Evolutionary conservation across 2,329 filamentous ascomycete species (phyloP).

Genomic region (Venturia oleaginea): DNA sequence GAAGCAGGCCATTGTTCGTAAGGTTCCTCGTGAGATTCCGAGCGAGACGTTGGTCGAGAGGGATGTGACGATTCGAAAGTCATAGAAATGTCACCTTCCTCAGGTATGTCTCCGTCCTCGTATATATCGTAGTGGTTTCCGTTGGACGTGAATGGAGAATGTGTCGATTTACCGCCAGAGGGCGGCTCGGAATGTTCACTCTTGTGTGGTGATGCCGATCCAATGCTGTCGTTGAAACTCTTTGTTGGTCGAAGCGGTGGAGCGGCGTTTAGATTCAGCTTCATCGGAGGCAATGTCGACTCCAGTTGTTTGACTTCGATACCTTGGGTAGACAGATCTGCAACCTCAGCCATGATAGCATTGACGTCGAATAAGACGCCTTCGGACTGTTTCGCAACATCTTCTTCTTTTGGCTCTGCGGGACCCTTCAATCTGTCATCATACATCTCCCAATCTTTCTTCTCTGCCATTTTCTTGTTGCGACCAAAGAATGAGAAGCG

Average conservation of each 20-base stretch:
- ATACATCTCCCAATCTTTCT: slow-evolving; percentile 91
- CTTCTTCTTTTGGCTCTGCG: slow-evolving; percentile 28
- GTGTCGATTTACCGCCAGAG: slow-evolving; percentile 10
- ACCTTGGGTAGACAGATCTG: slow-evolving; percentile 67
- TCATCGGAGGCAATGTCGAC: slow-evolving; percentile 32
- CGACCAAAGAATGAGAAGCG: slow-evolving; percentile 70
- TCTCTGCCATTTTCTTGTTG: slow-evolving; percentile 66
- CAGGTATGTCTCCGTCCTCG: slow-evolving; percentile 30
- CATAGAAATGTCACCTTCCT: slow-evolving; percentile 28
- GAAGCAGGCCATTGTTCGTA: slow-evolving; percentile 22
- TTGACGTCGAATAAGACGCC: slow-evolving; percentile 88
- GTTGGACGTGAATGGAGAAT: slow-evolving; percentile 12
- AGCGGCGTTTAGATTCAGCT: slow-evolving; percentile 11
- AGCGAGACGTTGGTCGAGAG: slow-evolving; percentile 16
- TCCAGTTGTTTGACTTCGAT: slow-evolving; percentile 58
- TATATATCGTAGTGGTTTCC: slow-evolving; percentile 14
- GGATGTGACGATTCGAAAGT: slow-evolving; percentile 30
- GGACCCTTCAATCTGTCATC: slow-evolving; percentile 53
- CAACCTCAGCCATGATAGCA: slow-evolving; percentile 61
- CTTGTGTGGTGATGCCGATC: slow-evolving; percentile 17
- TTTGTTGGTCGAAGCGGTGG: slow-evolving; percentile 27
- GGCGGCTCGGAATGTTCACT: slow-evolving; percentile 18
- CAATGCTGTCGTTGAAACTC: slow-evolving; percentile 31
- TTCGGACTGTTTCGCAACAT: slow-evolving; percentile 25
- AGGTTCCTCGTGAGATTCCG: slow-evolving; percentile 11